phyloP scores from a whole-genome alignment of 768 basidiomycete species.

The Nevesoporus exiguus region DNA sequence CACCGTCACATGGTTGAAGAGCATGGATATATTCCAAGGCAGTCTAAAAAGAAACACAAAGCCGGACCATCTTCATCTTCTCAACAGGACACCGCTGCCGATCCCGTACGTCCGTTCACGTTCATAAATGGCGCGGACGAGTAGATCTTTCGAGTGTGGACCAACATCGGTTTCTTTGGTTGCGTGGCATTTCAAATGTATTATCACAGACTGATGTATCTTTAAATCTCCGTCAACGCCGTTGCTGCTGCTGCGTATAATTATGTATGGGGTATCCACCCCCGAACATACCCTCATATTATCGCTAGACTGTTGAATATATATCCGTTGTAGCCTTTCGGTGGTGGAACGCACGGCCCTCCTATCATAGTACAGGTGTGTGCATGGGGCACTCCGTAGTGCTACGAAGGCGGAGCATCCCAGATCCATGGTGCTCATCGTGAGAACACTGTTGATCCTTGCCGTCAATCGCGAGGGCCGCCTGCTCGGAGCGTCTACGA shows the following conservation, averaged over 20 bases:
- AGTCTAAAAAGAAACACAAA: constrained; percentile 44
- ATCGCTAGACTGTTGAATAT: constrained; percentile 10
- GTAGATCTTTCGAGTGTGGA: constrained; percentile 14
- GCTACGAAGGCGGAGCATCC: neutral
- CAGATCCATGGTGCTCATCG: neutral
- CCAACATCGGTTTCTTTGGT: constrained; percentile 2
- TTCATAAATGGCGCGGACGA: constrained; percentile 29
- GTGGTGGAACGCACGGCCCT: neutral
- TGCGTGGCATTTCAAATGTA: constrained; percentile 23
- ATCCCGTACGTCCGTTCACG: constrained; percentile 33
- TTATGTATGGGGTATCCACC: constrained; percentile 14
- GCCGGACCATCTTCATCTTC: constrained; percentile 29
- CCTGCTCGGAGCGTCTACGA: neutral
- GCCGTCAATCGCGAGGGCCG: neutral
- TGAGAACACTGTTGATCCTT: constrained; percentile 3
- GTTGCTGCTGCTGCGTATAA: constrained; percentile 11
- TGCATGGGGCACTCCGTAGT: neutral
- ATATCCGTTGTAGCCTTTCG: constrained; percentile 19
- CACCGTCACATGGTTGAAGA: constrained; percentile 54
- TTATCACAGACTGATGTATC: constrained; percentile 23
- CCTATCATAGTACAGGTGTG: neutral
- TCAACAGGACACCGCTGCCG: constrained; percentile 22
- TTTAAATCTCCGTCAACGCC: constrained; percentile 15
- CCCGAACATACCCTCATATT: constrained; percentile 16
- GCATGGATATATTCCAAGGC: constrained; percentile 50